Evolutionary conservation across 2,329 filamentous ascomycete genomes (phyloP).

Genomic region (Pochonia chlamydosporia): DNA sequence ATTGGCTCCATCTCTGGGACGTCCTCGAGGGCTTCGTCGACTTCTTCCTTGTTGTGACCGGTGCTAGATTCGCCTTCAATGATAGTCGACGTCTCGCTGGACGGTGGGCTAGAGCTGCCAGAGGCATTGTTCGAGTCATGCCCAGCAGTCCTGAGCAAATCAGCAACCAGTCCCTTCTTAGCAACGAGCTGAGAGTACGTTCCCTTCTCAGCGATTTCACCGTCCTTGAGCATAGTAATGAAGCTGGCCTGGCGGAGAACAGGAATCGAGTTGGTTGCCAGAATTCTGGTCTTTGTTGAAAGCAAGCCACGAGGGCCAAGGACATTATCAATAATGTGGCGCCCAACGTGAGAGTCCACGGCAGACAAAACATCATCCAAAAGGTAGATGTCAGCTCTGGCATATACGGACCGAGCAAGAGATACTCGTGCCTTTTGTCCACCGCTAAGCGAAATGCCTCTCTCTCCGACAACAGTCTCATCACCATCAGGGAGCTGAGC

Average conservation of each 20-base stretch:
- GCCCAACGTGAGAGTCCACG: constrained; percentile 95
- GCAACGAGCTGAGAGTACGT: constrained; percentile 88
- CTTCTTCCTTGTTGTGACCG: constrained; percentile 55
- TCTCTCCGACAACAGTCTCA: constrained; percentile 92
- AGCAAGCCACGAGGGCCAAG: constrained; percentile 81
- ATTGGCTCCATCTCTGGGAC: constrained; percentile 74
- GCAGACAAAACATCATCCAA: constrained; percentile 92
- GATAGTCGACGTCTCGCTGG: constrained; percentile 52
- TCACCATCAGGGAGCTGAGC: constrained; percentile 89
- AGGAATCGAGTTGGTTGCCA: constrained; percentile 92
- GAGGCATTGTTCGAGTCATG: constrained; percentile 43
- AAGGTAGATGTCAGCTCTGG: constrained; percentile 91
- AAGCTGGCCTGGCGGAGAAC: constrained; percentile 86
- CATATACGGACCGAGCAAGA: constrained; percentile 89
- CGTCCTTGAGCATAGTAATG: constrained; percentile 78
- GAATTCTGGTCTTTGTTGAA: constrained; percentile 77
- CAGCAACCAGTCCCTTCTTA: constrained; percentile 86
- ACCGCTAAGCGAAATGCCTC: constrained; percentile 91
- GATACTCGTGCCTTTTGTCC: constrained; percentile 94
- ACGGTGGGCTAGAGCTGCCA: constrained; percentile 37
- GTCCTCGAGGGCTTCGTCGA: constrained; percentile 73
- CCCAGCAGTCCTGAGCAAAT: constrained; percentile 72
- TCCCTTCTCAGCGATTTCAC: constrained; percentile 77
- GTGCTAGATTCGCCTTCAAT: constrained; percentile 42
- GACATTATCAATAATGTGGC: constrained; percentile 91